Base-by-base conservation (phyloP, 805 yeast genomes). In the Candida suzukii region DNA sequence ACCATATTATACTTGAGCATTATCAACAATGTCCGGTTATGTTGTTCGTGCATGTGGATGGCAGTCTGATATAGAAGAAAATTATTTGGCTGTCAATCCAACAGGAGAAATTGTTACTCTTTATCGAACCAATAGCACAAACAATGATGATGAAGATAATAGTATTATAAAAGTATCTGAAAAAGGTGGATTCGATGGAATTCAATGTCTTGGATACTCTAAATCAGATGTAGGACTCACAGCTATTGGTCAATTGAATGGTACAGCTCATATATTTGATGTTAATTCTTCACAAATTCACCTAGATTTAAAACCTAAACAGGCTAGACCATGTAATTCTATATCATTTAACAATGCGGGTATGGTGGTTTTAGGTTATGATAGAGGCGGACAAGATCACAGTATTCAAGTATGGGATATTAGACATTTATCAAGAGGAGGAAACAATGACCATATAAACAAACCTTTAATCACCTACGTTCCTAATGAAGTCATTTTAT, bases 351-450 rank as follows among this genome's bases (percentile, higher is more conserved):
- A 78, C 54, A 65, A 70, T 21, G 66, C 68, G 25, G 83, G 83
- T 1, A 58, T 83, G 25, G 66, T 88, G 4, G 95, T 87, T 0
- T 76, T 82, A 29, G 95, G 95, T 1, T 72, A 81, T 43, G 96
- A 88, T 47, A 76, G 86, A 48, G 81, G 83, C 18, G 70, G 88
- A 40, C 85, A 77, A 47, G 95, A 85, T 51, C 75, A 78, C 44
- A 80, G 91, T 19, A 63, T 90, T 35, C 83, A 83, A 48, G 68
- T 90, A 4, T 90, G 93, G 90, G 88, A 87, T 55, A 67, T 85
- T 3, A 76, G 74, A 41, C 79, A 78, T 49, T 82, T 77, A 46
- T 64, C 76, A 1, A 60, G 67, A 37, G 59, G 58, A 35, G 64
- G 71, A 39, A 67, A 67, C 19, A 71, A 71, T 43, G 75, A 74